phyloP scores from a whole-genome alignment of 345 rosid species.

The Acer yangbiense region DNA sequence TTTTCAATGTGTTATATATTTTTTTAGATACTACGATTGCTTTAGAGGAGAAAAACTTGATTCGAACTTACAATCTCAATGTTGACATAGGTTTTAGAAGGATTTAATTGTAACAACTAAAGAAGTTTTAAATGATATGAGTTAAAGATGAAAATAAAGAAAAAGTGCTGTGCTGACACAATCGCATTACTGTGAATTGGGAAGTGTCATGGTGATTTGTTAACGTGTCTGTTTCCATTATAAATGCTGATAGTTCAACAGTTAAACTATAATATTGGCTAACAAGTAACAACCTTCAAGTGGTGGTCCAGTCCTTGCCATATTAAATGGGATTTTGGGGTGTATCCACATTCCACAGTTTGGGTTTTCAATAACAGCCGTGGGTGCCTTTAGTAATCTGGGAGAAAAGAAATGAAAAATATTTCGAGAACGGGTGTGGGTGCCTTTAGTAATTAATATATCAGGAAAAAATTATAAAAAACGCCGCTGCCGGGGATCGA shows the following conservation, averaged over 20 bases:
- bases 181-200: not conserved
- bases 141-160: not conserved
- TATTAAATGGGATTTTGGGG: not conserved
- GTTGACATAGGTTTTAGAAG: too few species aligned
- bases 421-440: too few species aligned
- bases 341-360: not conserved
- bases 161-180: too few species aligned
- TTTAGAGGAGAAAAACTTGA: too few species aligned
- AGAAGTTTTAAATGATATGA: not conserved
- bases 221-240: not conserved
- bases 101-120: not conserved
- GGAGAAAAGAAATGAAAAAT: too few species aligned
- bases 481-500: conserved; percentile 98
- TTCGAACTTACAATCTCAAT: too few species aligned
- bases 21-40: too few species aligned
- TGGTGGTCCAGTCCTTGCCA: not conserved
- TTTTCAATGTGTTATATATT: too few species aligned
- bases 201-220: not conserved
- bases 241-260: not conserved
- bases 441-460: too few species aligned
- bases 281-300: not conserved
- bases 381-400: too few species aligned
- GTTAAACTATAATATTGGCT: not conserved
- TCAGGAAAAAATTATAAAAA: not conserved
- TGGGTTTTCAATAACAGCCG: too few species aligned